A percentile compares a stretch with the other conserved stretches of the same genome.
Evolutionary conservation across 257 asterid species (phyloP).

Genomic region (Avicennia marina): DNA sequence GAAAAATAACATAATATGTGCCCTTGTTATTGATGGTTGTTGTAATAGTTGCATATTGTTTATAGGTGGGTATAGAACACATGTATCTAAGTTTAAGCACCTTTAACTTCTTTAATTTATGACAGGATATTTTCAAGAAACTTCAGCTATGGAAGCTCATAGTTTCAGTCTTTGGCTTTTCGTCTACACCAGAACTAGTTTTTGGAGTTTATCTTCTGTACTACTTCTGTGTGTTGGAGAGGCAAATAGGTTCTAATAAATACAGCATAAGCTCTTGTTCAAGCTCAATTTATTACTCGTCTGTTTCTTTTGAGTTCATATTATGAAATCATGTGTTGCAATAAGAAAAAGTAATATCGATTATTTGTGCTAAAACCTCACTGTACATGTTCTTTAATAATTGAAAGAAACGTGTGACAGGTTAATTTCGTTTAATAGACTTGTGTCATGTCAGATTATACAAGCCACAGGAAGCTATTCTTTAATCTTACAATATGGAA

Average conservation of each 20-base stretch:
- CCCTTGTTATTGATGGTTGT: no score
- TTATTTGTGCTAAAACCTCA: no score
- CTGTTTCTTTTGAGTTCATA: conserved; percentile 16
- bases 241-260: conserved; percentile 97
- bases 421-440: no score
- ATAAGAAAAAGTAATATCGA: no score
- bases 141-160: conserved; percentile 93
- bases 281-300: conserved; percentile 15
- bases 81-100: neutral
- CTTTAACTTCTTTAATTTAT: conserved; percentile 12
- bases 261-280: conserved; percentile 65
- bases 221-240: conserved; percentile 97
- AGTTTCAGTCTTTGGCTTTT: conserved; percentile 77
- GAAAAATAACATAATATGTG: no score
- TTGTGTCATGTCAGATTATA: no score
- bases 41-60: no score
- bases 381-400: no score
- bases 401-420: no score
- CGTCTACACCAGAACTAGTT: conserved; percentile 90
- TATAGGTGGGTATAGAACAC: neutral
- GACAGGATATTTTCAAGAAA: conserved; percentile 88
- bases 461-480: no score
- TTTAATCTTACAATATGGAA: no score
- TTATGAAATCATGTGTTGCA: no score
- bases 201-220: conserved; percentile 89